Evolutionary conservation across 768 basidiomycete species (phyloP).

Genomic region (Lentinula lateritia): DNA sequence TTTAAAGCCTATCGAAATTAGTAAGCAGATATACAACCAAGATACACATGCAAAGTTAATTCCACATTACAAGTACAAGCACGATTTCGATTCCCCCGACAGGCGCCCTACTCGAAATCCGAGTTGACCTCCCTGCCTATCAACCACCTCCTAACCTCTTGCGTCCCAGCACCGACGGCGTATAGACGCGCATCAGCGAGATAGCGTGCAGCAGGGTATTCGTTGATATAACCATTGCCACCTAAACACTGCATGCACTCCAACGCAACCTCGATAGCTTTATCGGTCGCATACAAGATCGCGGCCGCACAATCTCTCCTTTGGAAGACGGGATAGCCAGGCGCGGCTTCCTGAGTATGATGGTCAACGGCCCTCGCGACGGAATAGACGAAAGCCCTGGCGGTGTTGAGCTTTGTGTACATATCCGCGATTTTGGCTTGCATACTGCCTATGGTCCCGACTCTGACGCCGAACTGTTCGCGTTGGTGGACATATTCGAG

Average conservation of each 20-base stretch:
- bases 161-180: slow-evolving; percentile 94
- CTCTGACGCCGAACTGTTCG: slow-evolving; percentile 82
- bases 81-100: too few species aligned
- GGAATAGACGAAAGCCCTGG: slow-evolving; percentile 87
- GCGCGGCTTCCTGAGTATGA: background rate
- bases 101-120: slow-evolving; percentile 22
- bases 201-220: slow-evolving; percentile 86
- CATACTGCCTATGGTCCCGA: slow-evolving; percentile 94
- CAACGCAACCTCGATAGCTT: slow-evolving; percentile 83
- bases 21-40: too few species aligned
- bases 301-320: slow-evolving; percentile 89
- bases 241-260: slow-evolving; percentile 93
- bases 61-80: too few species aligned
- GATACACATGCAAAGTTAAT: too few species aligned
- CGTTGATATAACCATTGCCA: slow-evolving; percentile 71
- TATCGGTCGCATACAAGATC: slow-evolving; percentile 90
- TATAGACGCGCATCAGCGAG: slow-evolving; percentile 86
- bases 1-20: slow-evolving; percentile 4
- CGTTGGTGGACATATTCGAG: slow-evolving; percentile 90
- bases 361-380: slow-evolving; percentile 85
- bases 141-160: slow-evolving; percentile 91
- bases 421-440: slow-evolving; percentile 91
- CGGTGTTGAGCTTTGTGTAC: slow-evolving; percentile 90
- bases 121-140: slow-evolving; percentile 92
- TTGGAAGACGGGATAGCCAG: background rate